Percentiles rank a stretch among this genome's conserved stretches.
phyloP scores from a whole-genome alignment of 2,329 filamentous ascomycete species.

The Neonectria magnoliae region DNA sequence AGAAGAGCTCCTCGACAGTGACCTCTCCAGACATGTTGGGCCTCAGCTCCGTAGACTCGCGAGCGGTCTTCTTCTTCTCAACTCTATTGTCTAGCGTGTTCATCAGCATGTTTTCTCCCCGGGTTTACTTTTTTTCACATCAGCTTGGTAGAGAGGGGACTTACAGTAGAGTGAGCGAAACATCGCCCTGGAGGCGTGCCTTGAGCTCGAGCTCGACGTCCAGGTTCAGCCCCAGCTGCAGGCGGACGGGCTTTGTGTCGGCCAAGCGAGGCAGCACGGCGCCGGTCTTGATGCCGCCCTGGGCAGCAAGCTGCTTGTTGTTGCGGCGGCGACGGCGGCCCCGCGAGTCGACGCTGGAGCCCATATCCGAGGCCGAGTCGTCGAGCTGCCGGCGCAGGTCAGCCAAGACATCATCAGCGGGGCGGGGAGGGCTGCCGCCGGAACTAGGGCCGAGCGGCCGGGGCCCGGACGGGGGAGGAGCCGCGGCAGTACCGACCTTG shows the following conservation, averaged over 20 bases:
- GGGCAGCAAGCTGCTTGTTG: conserved; percentile 33
- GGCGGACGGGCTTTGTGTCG: conserved; percentile 32
- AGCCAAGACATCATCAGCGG: conserved; percentile 30
- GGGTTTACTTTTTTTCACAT: background rate
- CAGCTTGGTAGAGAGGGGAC: background rate
- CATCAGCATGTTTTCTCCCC: background rate
- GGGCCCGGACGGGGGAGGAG: conserved; percentile 18
- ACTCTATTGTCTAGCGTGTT: conserved; percentile 33
- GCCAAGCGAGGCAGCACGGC: conserved; percentile 29
- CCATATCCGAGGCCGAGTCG: conserved; percentile 33
- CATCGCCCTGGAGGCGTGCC: conserved; percentile 32
- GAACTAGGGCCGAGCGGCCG: conserved; percentile 14
- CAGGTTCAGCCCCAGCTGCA: conserved; percentile 33
- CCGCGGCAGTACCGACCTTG: conserved; percentile 33
- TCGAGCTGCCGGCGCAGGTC: conserved; percentile 34
- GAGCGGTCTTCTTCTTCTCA: conserved; percentile 30
- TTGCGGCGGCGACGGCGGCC: conserved; percentile 34
- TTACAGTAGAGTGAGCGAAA: conserved; percentile 35
- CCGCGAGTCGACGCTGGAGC: conserved; percentile 33
- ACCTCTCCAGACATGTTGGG: conserved; percentile 28
- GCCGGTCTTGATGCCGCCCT: conserved; percentile 32
- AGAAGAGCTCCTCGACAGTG: conserved; percentile 32
- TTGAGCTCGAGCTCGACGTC: conserved; percentile 34
- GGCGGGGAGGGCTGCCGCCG: conserved; percentile 26
- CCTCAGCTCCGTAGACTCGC: conserved; percentile 20